These are phyloP conservation scores for Cryphonectria japonica DNA, from an alignment of 2,329 filamentous ascomycete genomes.

Conservation along the genomic window DNA sequence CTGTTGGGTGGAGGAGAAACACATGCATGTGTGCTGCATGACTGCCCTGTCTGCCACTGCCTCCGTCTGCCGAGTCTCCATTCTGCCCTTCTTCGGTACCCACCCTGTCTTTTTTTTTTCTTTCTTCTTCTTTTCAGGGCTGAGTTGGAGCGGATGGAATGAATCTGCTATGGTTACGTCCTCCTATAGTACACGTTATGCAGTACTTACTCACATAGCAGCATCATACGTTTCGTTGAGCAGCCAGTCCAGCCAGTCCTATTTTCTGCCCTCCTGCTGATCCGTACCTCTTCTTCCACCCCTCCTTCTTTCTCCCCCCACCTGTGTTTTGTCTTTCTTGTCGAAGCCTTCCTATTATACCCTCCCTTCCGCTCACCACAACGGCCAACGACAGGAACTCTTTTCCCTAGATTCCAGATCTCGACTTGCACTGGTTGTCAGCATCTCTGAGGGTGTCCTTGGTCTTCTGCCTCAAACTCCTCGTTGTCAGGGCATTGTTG, in stretches of 20 bases:
- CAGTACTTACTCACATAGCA: not conserved
- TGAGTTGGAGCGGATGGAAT: not conserved
- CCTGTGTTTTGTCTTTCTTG: not conserved
- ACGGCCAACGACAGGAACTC: not conserved
- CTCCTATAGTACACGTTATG: not conserved
- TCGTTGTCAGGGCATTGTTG: not conserved
- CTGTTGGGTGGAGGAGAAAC: not conserved
- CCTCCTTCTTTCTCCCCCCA: not conserved
- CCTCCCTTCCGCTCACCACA: not conserved
- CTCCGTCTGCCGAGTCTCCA: not conserved
- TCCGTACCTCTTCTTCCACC: not conserved
- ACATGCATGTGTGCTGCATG: constrained; percentile 4
- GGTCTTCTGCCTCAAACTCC: not conserved
- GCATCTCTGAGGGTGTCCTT: not conserved
- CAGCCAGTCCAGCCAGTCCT: not conserved
- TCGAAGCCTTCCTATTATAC: not conserved
- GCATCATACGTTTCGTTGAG: not conserved
- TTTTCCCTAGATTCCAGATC: not conserved
- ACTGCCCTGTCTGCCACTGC: not conserved
- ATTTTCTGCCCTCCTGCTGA: not conserved
- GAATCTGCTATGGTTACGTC: not conserved
- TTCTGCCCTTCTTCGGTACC: not conserved
- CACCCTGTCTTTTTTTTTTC: not conserved
- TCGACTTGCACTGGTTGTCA: not conserved
- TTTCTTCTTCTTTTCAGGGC: not conserved